Evolutionary conservation across 2,329 filamentous ascomycete species (phyloP), one percentile per base, ranked within the genome.

Genomic region (Neophaeococcomyces aloes): DNA sequence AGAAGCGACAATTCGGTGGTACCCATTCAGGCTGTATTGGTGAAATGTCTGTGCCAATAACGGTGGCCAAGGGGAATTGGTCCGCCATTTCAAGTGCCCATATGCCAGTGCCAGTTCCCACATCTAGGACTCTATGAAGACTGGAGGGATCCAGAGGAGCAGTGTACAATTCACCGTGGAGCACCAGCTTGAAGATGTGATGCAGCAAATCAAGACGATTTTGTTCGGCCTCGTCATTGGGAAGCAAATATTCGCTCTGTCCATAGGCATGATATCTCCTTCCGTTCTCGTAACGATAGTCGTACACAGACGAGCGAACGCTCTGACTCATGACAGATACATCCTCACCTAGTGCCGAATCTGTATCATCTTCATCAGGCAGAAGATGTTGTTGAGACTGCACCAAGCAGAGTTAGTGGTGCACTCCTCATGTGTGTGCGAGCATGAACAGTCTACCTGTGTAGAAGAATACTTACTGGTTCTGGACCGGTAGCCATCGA

Each of bases 41-140:
- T 19, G 44, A 37, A 11, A 72, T 62, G 50, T 71, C 69, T n/a
- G 63, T 66, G 33, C 70, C 70, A 3, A 64, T 63, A 29, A 51
- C 44, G 17, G 29, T 32, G 17, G 48, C 48, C 21, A 32, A 29
- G 11, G 48, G 48, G 29, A 33, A 51, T 21, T 40, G 15, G 18
- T 50, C 54, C 53, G 59, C 61, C 45, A 63, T 59, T 37, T 62
- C 61, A 25, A 63, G 59, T 10, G 61, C 60, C 61, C 61, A 63
- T 34, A 62, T 60, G 1, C 61, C 61, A 2, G 61, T 63, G 0
- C 61, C 61, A 3, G 61, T 63, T 2, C 61, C 61, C 15, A 63
- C 52, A 45, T 63, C 61, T 15, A 63, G 35, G 3, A 62, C 59
- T 23, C 59, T 54, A 7, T 50, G 45, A 4, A 58, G 50, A 3